A percentile compares a stretch with the other conserved stretches of the same genome.
Evolutionary conservation across 345 rosid species (phyloP).

Genomic region (Acer saccharum): DNA sequence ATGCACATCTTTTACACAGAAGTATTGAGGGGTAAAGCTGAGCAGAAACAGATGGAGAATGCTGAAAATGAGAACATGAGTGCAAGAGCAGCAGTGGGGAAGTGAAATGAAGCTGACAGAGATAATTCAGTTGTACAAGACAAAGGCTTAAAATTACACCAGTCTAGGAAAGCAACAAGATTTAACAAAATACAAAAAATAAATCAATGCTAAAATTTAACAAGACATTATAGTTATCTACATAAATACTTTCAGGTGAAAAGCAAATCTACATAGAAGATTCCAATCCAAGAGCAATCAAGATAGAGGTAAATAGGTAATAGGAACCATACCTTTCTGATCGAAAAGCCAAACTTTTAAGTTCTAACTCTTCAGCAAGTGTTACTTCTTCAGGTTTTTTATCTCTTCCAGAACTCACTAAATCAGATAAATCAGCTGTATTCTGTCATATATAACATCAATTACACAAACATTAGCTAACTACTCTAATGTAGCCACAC

Average conservation of each 20-base stretch:
- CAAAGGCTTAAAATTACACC: not conserved
- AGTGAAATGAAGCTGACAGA: not conserved
- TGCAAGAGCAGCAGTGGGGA: not conserved
- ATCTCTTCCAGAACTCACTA: conserved; percentile 96
- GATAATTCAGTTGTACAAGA: not conserved
- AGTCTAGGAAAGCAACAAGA: not conserved
- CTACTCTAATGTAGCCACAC: not conserved
- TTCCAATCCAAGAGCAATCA: not conserved
- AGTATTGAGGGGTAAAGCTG: not conserved
- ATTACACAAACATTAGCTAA: conserved; percentile 17
- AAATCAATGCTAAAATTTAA: not conserved
- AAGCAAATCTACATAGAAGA: conserved; percentile 7
- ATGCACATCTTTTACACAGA: not conserved
- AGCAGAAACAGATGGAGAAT: not conserved
- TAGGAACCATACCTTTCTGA: conserved; percentile 74
- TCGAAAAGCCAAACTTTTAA: conserved; percentile 72
- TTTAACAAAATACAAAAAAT: not conserved
- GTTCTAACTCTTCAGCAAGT: conserved; percentile 77
- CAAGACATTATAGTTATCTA: not conserved
- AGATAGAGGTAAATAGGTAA: conserved; percentile 18
- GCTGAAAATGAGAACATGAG: not conserved
- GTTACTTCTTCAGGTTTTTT: conserved; percentile 86
- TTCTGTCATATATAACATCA: conserved; percentile 57
- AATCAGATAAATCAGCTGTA: conserved; percentile 94
- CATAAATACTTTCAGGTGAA: not conserved